phyloP scores from a whole-genome alignment of 495 filamentous ascomycete species.

The Astrothelium macrocarpum region DNA sequence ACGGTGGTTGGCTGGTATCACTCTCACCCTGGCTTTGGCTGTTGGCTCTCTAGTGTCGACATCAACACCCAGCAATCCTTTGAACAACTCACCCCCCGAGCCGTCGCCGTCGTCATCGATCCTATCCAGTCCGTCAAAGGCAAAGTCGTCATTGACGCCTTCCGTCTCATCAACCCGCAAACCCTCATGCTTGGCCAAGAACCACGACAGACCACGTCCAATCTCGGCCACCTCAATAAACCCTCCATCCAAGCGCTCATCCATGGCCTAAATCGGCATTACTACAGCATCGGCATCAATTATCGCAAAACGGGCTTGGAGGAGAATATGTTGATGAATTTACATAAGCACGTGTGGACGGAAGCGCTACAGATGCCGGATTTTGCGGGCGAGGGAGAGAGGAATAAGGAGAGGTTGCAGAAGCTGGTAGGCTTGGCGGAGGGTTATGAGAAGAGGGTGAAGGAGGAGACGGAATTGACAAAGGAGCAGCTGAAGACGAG shows the following conservation, averaged over 20 bases:
- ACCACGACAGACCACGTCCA: conserved; percentile 95
- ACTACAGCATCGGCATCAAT: conserved; percentile 97
- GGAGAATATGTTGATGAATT: conserved; percentile 99
- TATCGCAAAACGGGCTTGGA: conserved; percentile 96
- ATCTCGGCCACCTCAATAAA: conserved; percentile 96
- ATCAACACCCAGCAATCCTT: conserved; percentile 99
- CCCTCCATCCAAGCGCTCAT: conserved; percentile 98
- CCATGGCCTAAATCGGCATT: conserved; percentile 94
- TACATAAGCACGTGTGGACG: conserved; percentile 99
- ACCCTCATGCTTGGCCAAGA: conserved; percentile 98
- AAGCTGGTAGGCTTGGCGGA: conserved; percentile 82
- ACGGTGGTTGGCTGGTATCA: conserved; percentile 99
- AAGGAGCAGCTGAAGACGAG: conserved; percentile 97
- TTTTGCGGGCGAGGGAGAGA: conserved; percentile 71
- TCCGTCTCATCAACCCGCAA: conserved; percentile 97
- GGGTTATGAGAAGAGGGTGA: conserved; percentile 96
- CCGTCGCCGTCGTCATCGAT: conserved; percentile 94
- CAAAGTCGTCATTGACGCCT: conserved; percentile 98
- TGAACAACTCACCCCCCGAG: conserved; percentile 90
- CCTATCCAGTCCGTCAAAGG: conserved; percentile 99
- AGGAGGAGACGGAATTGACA: conserved; percentile 92
- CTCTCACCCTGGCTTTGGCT: conserved; percentile 97
- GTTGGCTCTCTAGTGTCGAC: conserved; percentile 97
- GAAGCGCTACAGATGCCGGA: conserved; percentile 96
- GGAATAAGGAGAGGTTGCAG: conserved; percentile 79